Percentiles rank a stretch among this genome's conserved stretches.
Conservation (phyloP, 139 green algal genomes). For the Auxenochlorella protothecoides region DNA sequence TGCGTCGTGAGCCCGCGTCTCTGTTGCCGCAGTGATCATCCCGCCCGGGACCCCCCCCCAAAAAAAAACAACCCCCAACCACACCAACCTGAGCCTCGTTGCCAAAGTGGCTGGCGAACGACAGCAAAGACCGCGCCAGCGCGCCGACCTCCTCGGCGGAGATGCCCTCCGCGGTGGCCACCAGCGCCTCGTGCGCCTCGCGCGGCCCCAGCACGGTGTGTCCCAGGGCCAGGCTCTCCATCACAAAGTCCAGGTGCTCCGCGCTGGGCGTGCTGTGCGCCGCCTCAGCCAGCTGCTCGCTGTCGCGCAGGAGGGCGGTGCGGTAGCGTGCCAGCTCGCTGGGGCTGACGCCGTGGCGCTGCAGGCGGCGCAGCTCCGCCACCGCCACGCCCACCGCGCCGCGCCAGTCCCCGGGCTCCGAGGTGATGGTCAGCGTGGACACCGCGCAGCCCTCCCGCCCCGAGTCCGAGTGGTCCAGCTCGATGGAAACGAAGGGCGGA, state of each 20-base stretch:
- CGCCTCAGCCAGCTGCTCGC: conserved; percentile 75
- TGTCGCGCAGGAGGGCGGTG: conserved; percentile 78
- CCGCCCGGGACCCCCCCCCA: background rate
- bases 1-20: too few relatives aligned
- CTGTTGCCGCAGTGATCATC: background rate
- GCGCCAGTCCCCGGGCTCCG: conserved; percentile 81
- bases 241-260: conserved; percentile 96
- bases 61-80: background rate
- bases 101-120: conserved; percentile 83
- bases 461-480: conserved; percentile 83
- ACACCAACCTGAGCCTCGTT: conserved; percentile 27
- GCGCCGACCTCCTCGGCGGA: conserved; percentile 73
- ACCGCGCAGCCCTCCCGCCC: conserved; percentile 89
- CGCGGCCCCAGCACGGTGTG: conserved; percentile 73
- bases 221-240: conserved; percentile 89
- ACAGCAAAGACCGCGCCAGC: conserved; percentile 64
- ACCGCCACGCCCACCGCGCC: conserved; percentile 49
- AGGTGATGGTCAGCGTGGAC: conserved; percentile 84
- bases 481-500: conserved; percentile 76
- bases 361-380: conserved; percentile 79
- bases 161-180: conserved; percentile 54
- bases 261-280: conserved; percentile 66
- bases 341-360: conserved; percentile 75
- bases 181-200: conserved; percentile 48
- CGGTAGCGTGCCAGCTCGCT: conserved; percentile 86